Percentiles rank a stretch among this genome's conserved stretches.
Conservation (phyloP, 768 basidiomycete genomes). For the Russula lepida region DNA sequence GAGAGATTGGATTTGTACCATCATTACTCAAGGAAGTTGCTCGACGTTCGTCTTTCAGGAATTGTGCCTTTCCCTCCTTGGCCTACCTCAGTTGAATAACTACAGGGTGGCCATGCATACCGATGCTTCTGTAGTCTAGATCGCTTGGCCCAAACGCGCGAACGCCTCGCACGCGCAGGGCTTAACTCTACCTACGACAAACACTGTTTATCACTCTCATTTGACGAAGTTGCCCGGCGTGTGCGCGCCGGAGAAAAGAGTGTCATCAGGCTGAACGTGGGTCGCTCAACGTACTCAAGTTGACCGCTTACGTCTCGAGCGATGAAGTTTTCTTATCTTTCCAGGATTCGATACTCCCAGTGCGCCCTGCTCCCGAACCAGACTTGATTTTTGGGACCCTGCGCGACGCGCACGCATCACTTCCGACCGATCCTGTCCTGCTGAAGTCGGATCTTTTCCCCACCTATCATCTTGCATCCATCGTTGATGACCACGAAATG, state of each 20-base stretch:
- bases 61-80: not conserved
- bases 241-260: slow-evolving; percentile 68
- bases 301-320: slow-evolving; percentile 5
- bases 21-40: slow-evolving; percentile 58
- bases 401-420: slow-evolving; percentile 65
- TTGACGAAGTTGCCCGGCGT: slow-evolving; percentile 74
- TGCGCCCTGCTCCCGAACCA: slow-evolving; percentile 35
- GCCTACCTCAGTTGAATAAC: not conserved
- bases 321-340: not conserved
- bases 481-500: slow-evolving; percentile 96
- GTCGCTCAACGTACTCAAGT: slow-evolving; percentile 21
- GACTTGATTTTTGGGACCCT: slow-evolving; percentile 75
- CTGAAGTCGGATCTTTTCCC: slow-evolving; percentile 91
- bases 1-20: slow-evolving; percentile 83
- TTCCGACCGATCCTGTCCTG: slow-evolving; percentile 84
- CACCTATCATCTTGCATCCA: slow-evolving; percentile 93
- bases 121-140: slow-evolving; percentile 88
- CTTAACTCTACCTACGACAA: slow-evolving; percentile 82
- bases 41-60: slow-evolving; percentile 47
- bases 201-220: slow-evolving; percentile 73
- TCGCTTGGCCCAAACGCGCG: slow-evolving; percentile 57
- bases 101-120: slow-evolving; percentile 80
- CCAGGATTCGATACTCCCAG: slow-evolving; percentile 52
- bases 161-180: slow-evolving; percentile 62
- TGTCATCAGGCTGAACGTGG: slow-evolving; percentile 82